Percentiles rank a stretch among this genome's conserved stretches.
These are phyloP conservation scores for Phytophthora pistaciae DNA, from an alignment of 352 stramenopile genomes.

Conservation along the genomic window DNA sequence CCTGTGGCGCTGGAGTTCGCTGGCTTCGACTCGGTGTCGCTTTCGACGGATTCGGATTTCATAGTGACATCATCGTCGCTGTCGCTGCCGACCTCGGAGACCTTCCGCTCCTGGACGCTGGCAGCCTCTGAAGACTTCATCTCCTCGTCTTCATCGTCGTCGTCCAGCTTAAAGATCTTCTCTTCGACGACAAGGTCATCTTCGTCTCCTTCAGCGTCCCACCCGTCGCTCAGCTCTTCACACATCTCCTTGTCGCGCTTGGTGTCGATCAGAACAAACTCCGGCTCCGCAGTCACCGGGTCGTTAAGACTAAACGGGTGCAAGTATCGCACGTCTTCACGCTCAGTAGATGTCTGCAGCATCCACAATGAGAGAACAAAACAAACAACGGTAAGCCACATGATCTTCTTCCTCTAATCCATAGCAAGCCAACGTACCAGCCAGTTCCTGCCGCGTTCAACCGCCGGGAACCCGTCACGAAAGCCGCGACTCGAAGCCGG, in stretches of 20 bases:
- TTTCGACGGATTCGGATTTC: conserved; percentile 9
- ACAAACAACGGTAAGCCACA: background rate
- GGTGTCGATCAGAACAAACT: conserved; percentile 48
- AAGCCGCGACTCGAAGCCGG: conserved; percentile 28
- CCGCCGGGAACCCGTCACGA: conserved; percentile 41
- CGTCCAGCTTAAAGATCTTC: conserved; percentile 11
- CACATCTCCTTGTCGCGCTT: conserved; percentile 26
- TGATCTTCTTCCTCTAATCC: background rate
- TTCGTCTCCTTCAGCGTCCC: background rate
- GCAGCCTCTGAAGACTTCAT: conserved; percentile 6
- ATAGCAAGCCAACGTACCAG: conserved; percentile 37
- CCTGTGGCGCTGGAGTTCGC: background rate
- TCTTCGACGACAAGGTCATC: background rate
- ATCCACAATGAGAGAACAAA: conserved; percentile 10
- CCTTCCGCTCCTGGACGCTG: conserved; percentile 9
- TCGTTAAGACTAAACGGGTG: conserved; percentile 43
- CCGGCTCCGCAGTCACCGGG: conserved; percentile 25
- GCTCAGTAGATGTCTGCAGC: conserved; percentile 44
- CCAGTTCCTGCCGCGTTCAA: conserved; percentile 64
- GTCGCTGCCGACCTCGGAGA: conserved; percentile 8
- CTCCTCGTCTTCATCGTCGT: conserved; percentile 6
- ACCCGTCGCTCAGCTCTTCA: conserved; percentile 17
- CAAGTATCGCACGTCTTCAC: conserved; percentile 41
- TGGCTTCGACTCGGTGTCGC: conserved; percentile 4
- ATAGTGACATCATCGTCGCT: conserved; percentile 9